Evolutionary conservation across 2,329 filamentous ascomycete species (phyloP), one percentile per base, ranked within the genome.

Genomic region (Eurotiales sp.): DNA sequence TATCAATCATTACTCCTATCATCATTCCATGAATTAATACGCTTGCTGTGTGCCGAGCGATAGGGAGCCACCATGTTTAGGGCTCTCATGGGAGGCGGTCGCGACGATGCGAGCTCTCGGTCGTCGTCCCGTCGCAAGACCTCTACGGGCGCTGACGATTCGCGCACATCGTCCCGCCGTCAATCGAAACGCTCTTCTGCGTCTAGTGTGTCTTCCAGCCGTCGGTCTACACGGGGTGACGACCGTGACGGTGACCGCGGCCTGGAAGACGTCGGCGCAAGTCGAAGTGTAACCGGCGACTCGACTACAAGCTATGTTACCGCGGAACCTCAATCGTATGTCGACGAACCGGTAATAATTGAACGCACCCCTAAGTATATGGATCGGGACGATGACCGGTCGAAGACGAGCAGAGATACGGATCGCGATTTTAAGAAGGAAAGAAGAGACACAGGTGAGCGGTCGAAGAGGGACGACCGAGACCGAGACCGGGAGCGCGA

Each of bases 171-270:
- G 32, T 43, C 49, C 25, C 55, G 56, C 48, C 50, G 48, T 23
- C 53, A 36, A 45, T 64, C 63, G 30, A 68, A 65, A 57, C 47
- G 46, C 23, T 51, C 55, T 39, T 62, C 60, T 32, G 45, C 46
- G 43, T 53, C 57, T 22, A 53, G 52, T n/a, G 45, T 54, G 32
- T 69, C 64, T 50, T 62, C 64, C 41, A 66, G 64, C 55, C 68
- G 64, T 58, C 72, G 69, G 60, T 66, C 70, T 51, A 61, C 71
- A 65, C 69, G 71, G 66, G 68, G 68, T 71, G 72, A 75, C 68
- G 72, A 74, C 66, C 71, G 72, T 69, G 71, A 70, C 51, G 67
- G 69, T 3, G 47, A 43, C 29, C 47, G 47, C 50, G 69, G 65
- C 51, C 59, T 70, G 57, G 66, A 63, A 48, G 67, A 70, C 56